Conservation (phyloP, 129 eudicot species). For the Chrysanthemum lavandulifolium region DNA sequence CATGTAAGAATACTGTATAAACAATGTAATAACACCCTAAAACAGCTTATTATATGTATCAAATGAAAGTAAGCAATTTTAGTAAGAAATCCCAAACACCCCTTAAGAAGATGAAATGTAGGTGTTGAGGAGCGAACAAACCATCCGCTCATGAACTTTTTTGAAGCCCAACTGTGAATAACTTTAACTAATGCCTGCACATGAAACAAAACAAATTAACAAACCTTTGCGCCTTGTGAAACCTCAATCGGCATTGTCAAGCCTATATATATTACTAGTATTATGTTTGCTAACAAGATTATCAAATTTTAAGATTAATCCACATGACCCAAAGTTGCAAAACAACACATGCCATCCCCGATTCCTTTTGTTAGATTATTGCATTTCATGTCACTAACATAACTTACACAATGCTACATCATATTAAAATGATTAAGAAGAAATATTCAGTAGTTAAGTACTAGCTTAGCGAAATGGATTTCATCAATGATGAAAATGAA, state of each 20-base stretch:
- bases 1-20: too few relatives aligned
- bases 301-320: neutral
- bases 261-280: neutral
- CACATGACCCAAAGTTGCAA: neutral
- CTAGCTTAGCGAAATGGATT: too few relatives aligned
- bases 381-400: too few relatives aligned
- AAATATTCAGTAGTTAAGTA: too few relatives aligned
- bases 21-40: too few relatives aligned
- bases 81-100: neutral
- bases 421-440: too few relatives aligned
- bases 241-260: conserved; percentile 4
- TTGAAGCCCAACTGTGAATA: conserved; percentile 78
- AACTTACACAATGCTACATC: too few relatives aligned
- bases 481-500: too few relatives aligned
- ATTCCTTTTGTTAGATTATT: too few relatives aligned
- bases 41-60: too few relatives aligned
- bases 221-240: conserved; percentile 10
- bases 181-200: conserved; percentile 68
- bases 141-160: conserved; percentile 90
- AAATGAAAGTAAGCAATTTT: too few relatives aligned
- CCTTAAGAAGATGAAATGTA: conserved; percentile 9
- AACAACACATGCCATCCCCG: too few relatives aligned
- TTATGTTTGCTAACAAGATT: neutral
- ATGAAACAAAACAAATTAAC: conserved; percentile 18
- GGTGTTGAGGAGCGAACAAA: conserved; percentile 29